Evolutionary conservation across 2,329 filamentous ascomycete species (phyloP).

Genomic region (Sarocladiaceae sp.): DNA sequence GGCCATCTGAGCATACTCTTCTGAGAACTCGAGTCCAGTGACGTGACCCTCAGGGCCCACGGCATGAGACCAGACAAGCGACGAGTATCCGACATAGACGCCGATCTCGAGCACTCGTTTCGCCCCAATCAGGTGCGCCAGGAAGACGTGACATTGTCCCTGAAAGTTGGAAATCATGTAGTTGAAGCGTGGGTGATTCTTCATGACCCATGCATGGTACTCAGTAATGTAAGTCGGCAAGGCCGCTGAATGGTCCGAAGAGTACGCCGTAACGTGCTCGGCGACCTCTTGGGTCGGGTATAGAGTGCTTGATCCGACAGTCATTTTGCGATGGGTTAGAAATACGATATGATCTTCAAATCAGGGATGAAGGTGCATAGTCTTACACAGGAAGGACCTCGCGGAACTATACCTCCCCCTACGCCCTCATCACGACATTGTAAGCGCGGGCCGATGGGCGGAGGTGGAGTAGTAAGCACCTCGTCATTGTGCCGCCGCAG

Average conservation of each 20-base stretch:
- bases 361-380: too few species aligned
- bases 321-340: slow-evolving; percentile 26
- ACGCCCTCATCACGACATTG: not conserved
- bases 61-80: slow-evolving; percentile 43
- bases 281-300: slow-evolving; percentile 38
- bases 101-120: slow-evolving; percentile 45
- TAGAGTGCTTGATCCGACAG: slow-evolving; percentile 31
- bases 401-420: not conserved
- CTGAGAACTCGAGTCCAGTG: slow-evolving; percentile 39
- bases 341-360: not conserved
- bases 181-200: slow-evolving; percentile 23
- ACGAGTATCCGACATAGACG: slow-evolving; percentile 45
- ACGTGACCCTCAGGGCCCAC: slow-evolving; percentile 39
- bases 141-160: slow-evolving; percentile 35
- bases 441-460: not conserved
- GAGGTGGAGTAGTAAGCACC: not conserved
- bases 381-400: not conserved
- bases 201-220: slow-evolving; percentile 31
- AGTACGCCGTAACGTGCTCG: slow-evolving; percentile 37
- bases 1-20: slow-evolving; percentile 38
- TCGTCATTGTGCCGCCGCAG: not conserved
- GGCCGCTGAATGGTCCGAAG: slow-evolving; percentile 34
- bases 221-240: slow-evolving; percentile 37
- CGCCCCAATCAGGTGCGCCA: slow-evolving; percentile 35
- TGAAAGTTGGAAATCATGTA: slow-evolving; percentile 39